A percentile compares a stretch with the other conserved stretches of the same genome.
phyloP scores from a whole-genome alignment of 2,329 filamentous ascomycete genomes.

The Sporothrix inflata region DNA sequence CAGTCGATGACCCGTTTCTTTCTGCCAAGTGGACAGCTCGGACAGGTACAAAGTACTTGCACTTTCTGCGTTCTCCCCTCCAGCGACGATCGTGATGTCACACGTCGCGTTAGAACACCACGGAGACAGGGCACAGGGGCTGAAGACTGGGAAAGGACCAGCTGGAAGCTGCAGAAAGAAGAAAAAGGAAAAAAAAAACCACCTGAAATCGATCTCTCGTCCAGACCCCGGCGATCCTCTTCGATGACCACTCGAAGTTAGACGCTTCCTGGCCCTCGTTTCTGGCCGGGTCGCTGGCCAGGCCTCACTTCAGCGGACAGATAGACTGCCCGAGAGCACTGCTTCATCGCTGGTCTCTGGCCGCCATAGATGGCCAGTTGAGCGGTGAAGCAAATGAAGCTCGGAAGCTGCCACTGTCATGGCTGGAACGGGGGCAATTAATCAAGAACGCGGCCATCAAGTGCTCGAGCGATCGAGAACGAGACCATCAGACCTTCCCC shows the following conservation, averaged over 20 bases:
- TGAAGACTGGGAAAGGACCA: neutral
- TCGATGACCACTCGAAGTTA: neutral
- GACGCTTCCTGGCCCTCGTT: neutral
- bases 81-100: constrained; percentile 29
- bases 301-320: constrained; percentile 8
- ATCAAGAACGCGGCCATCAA: constrained; percentile 13
- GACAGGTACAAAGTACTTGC: neutral
- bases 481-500: neutral
- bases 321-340: constrained; percentile 16
- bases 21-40: neutral
- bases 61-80: neutral
- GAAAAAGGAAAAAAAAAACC: constrained; percentile 6
- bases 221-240: neutral
- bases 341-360: neutral
- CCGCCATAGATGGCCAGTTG: neutral
- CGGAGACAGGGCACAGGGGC: neutral
- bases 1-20: neutral
- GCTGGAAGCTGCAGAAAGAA: neutral
- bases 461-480: neutral
- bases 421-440: constrained; percentile 14
- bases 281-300: constrained; percentile 4
- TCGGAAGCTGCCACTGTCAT: neutral
- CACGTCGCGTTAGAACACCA: neutral
- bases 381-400: neutral
- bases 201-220: neutral